Percentiles rank a stretch among this genome's conserved stretches.
Evolutionary conservation across 2,329 filamentous ascomycete species (phyloP).

Genomic region (Coleophoma eucalyptorum): DNA sequence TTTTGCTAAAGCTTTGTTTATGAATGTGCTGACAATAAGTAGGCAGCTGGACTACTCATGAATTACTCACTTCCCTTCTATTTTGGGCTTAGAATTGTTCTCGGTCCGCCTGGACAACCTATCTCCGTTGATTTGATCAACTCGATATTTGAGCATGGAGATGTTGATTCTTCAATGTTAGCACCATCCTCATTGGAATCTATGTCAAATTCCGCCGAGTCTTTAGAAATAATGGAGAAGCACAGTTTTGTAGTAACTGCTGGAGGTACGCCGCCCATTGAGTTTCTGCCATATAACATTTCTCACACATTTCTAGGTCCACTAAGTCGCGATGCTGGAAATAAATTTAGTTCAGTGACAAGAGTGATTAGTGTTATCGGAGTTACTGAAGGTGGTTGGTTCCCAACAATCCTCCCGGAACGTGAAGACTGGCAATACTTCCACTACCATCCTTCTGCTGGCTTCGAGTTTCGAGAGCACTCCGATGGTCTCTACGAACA

Average conservation of each 20-base stretch:
- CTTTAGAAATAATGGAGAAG: slow-evolving; percentile 25
- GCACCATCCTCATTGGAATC: slow-evolving; percentile 33
- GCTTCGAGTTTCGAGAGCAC: slow-evolving; percentile 1
- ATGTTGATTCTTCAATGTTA: slow-evolving; percentile 35
- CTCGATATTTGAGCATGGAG: slow-evolving; percentile 25
- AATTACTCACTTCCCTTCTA: slow-evolving; percentile 33
- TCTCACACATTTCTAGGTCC: slow-evolving; percentile 10
- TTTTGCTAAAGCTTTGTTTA: neutral
- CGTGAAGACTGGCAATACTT: slow-evolving; percentile 8
- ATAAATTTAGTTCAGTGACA: slow-evolving; percentile 28
- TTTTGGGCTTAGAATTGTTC: slow-evolving; percentile 30
- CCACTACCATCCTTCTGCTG: slow-evolving; percentile 5
- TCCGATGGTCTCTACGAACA: slow-evolving; percentile 21
- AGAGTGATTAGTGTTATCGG: slow-evolving; percentile 26
- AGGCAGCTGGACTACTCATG: slow-evolving; percentile 39
- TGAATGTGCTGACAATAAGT: neutral
- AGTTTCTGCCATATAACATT: no score
- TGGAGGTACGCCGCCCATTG: slow-evolving; percentile 15
- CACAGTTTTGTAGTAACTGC: slow-evolving; percentile 34
- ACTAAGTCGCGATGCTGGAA: slow-evolving; percentile 22
- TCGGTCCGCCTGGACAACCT: slow-evolving; percentile 30
- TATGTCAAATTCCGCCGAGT: slow-evolving; percentile 25
- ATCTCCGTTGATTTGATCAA: slow-evolving; percentile 33
- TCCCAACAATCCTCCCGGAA: neutral
- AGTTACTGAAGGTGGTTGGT: slow-evolving; percentile 2